Evolutionary conservation across 208 protist species (phyloP), one percentile per base, ranked within the genome.

Genomic region (Leishmania gerbilli): DNA sequence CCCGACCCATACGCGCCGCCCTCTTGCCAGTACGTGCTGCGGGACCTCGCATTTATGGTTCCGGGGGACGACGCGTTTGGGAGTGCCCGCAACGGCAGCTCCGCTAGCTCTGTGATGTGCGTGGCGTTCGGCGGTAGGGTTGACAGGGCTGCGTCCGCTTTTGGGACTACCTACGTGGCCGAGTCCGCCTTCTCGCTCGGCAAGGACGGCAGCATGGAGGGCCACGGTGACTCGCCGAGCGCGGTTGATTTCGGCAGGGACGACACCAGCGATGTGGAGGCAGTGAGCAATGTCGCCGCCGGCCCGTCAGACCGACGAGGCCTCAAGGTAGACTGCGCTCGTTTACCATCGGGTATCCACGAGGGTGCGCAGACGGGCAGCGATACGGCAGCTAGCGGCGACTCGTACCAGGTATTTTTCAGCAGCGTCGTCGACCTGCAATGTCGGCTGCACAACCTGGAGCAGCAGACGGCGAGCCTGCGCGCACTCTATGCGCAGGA

Each of bases 11-110:
- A 68, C 64, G 58, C 76, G 6, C 82, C 82, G 51, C 31, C 24
- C 0, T 74, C 49, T 21, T 85, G 82, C 53, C 37, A 55, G 40
- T 85, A 85, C 82, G 60, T 81, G 31, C 40, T 81, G 76, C 82
- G 62, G 8, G 3, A 55, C n/a, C 37, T 31, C 40, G 42, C 13
- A 47, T 40, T 53, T 19, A 27, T 31, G 11, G 19, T 1, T 17
- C 6, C 55, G 40, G 74, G 40, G 53, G 53, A 17, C 47, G 37
- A 77, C 56, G 19, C 17, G 11, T 19, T 19, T 49, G 34, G 9
- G 40, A 19, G 74, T 65, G 24, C 40, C 53, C 11, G 56, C 13
- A 49, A 49, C 8, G 24, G 6, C 31, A 37, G 40, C 27, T 40
- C 24, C 13, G 17, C 65, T 9, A 37, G 40, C 65, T 71, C 65